Percentiles rank a stretch among this genome's conserved stretches.
phyloP scores from a whole-genome alignment of 108 stramenopile species.

The Nitzschia sp. region DNA sequence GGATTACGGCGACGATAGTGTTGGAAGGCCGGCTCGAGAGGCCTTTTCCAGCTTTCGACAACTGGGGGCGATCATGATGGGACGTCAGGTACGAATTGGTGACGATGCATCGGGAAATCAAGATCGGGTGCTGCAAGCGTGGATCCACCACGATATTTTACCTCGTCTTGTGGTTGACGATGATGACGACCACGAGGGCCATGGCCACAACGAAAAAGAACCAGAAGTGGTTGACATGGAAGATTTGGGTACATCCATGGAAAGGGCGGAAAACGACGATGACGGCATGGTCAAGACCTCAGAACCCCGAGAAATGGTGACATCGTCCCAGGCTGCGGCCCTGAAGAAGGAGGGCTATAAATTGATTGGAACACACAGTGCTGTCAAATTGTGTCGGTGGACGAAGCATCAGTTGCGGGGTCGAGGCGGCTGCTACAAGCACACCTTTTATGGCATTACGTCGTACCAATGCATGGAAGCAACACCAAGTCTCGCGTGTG shows the following conservation, averaged over 20 bases:
- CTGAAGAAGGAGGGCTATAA: constrained; percentile 96
- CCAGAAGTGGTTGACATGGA: constrained; percentile 89
- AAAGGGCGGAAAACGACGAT: constrained; percentile 16
- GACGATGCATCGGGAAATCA: constrained; percentile 82
- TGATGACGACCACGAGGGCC: constrained; percentile 52
- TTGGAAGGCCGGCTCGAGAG: constrained; percentile 82
- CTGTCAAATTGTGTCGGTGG: constrained; percentile 98
- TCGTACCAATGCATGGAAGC: constrained; percentile 98
- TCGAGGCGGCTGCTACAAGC: constrained; percentile 96
- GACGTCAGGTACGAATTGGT: constrained; percentile 52
- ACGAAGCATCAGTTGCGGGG: constrained; percentile 97
- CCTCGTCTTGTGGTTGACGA: constrained; percentile 35
- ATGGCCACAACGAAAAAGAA: constrained; percentile 53
- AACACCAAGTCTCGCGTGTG: constrained; percentile 93
- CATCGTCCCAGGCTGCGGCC: constrained; percentile 85
- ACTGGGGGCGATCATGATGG: constrained; percentile 64
- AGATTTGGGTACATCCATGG: constrained; percentile 86
- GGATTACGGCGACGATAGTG: constrained; percentile 76
- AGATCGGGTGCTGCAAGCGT: constrained; percentile 43
- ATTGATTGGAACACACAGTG: constrained; percentile 93
- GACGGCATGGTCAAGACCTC: constrained; percentile 19
- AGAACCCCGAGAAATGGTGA: constrained; percentile 90
- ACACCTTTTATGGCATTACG: constrained; percentile 96
- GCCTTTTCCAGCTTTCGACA: constrained; percentile 54
- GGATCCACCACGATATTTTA: constrained; percentile 43